These are phyloP conservation scores for Salinomyces thailandicus DNA, from an alignment of 2,329 filamentous ascomycete species.

Conservation along the genomic window DNA sequence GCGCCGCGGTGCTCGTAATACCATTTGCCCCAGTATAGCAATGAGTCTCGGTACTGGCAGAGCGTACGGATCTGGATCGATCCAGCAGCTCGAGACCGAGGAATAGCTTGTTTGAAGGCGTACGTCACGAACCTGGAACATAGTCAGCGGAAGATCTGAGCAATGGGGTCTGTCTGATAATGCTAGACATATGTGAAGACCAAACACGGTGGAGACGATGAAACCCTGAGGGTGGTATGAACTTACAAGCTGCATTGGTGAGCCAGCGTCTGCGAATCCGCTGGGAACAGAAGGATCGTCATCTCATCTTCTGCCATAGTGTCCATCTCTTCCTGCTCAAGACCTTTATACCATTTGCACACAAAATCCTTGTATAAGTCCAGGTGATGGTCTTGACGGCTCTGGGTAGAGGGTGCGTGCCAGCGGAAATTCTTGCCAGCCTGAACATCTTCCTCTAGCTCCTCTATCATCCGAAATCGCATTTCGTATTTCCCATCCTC, in stretches of 20 bases:
- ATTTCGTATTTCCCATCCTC: background rate
- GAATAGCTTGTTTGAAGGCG: background rate
- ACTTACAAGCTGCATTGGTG: no score
- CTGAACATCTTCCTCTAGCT: background rate
- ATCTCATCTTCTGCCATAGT: background rate
- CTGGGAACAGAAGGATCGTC: no score
- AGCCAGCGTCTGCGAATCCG: no score
- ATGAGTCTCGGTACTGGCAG: background rate
- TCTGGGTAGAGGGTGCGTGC: background rate
- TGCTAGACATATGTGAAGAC: background rate
- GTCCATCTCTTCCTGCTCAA: background rate
- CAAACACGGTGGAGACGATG: no score
- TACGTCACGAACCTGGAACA: background rate
- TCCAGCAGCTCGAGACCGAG: background rate
- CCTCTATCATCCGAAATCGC: background rate
- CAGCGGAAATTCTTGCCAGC: background rate
- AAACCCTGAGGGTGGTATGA: no score
- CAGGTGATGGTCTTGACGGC: background rate
- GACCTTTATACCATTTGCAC: background rate
- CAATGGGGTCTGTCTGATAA: background rate
- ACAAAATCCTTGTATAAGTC: background rate
- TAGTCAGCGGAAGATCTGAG: background rate
- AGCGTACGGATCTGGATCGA: background rate
- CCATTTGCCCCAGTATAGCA: background rate
- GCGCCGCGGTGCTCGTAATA: background rate